Evolutionary conservation across 2,329 filamentous ascomycete species (phyloP), one percentile per base, ranked within the genome.

Genomic region (Aspergillus thermomutatus): DNA sequence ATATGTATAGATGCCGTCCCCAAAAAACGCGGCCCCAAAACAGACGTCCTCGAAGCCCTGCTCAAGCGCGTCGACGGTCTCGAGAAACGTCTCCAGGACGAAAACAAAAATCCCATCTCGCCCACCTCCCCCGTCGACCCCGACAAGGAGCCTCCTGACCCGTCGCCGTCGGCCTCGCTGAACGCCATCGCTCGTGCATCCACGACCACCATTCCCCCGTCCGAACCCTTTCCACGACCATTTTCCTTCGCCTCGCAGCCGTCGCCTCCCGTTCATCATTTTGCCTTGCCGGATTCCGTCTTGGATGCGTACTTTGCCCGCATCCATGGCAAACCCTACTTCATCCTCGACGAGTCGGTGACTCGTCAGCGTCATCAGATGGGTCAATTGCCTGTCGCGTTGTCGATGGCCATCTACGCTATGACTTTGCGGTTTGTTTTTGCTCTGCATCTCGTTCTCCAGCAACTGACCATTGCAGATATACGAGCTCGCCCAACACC

Each of bases 11-110:
- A 96, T 78, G 91, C 91, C 26, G 85, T 94, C 19, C 91, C 91
- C 0, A 95, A 95, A 77, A 95, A 95, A 73, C 83, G 91, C 71
- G 91, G 91, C 0, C 91, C 91, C 2, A 96, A 96, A 75, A 95
- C 91, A 27, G 91, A 96, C 71, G 90, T 95, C 4, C 79, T 95
- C 31, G 91, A 95, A 72, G 90, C 91, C 1, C 78, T 95, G 8
- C 70, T 95, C 57, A 95, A 93, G 73, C 83, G 91, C 53, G 91
- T 95, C 2, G 91, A 95, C 71, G 91, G 91, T 1, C 78, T 95
- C 51, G 91, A 95, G 72, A 90, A 89, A 68, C 86, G 87, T 60
- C 79, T 95, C 41, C 90, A 91, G 69, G 85, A 88, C 61, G 85
- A 45, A 14, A 45, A 87, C 66, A 86, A 86, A 63, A 78, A 72